These are phyloP conservation scores for Heterobasidion annosum DNA, from an alignment of 1,284 basidiomycete genomes.

Conservation along the genomic window DNA sequence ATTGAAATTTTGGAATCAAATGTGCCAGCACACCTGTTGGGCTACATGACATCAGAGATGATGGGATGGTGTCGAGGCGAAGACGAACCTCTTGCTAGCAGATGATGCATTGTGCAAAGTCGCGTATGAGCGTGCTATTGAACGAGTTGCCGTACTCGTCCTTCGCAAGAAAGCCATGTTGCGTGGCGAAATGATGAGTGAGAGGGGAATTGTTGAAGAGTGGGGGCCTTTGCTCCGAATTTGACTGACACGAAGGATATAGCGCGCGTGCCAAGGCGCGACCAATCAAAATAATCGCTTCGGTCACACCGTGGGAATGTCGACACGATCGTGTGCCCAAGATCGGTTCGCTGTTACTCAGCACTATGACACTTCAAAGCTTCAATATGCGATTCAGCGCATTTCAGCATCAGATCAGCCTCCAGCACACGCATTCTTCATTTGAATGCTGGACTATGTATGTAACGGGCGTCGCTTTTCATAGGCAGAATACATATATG, in stretches of 20 bases:
- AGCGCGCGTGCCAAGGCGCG: background rate
- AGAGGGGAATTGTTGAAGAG: background rate
- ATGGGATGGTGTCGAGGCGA: background rate
- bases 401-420: too few relatives aligned
- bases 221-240: background rate
- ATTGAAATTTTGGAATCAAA: background rate
- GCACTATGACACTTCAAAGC: too few relatives aligned
- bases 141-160: constrained; percentile 7
- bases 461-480: too few relatives aligned
- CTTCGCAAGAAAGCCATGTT: constrained; percentile 5
- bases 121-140: constrained; percentile 24
- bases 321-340: background rate
- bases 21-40: constrained; percentile 47
- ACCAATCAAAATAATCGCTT: constrained; percentile 2
- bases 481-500: too few relatives aligned
- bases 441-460: too few relatives aligned
- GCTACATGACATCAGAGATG: constrained; percentile 21
- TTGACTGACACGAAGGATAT: background rate
- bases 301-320: constrained; percentile 5
- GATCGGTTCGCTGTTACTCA: too few relatives aligned
- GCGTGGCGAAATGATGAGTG: too few relatives aligned
- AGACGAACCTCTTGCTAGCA: constrained; percentile 26
- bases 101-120: constrained; percentile 24
- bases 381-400: too few relatives aligned
- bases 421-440: too few relatives aligned